Conservation (phyloP, 2,329 filamentous ascomycete genomes). For the Fusarium longipes region DNA sequence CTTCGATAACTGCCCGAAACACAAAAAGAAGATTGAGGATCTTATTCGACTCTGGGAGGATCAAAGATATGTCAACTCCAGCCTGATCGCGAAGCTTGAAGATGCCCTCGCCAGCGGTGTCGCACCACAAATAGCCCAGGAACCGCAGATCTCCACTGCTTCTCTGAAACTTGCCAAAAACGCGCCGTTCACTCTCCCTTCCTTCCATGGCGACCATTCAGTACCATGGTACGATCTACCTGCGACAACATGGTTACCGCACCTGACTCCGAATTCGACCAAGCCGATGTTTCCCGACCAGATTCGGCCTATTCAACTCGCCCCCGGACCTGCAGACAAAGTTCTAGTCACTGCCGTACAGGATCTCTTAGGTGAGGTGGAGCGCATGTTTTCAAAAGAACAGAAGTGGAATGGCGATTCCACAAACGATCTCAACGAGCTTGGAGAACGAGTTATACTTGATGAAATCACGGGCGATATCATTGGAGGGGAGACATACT, state of each 20-base stretch:
- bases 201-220: constrained; percentile 78
- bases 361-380: constrained; percentile 74
- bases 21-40: constrained; percentile 71
- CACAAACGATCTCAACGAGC: constrained; percentile 74
- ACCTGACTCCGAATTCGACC: constrained; percentile 80
- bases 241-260: constrained; percentile 82
- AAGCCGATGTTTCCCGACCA: constrained; percentile 77
- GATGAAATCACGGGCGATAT: constrained; percentile 75
- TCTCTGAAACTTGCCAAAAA: constrained; percentile 62
- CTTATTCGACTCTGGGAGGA: constrained; percentile 79
- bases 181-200: constrained; percentile 76
- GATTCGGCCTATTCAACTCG: constrained; percentile 77
- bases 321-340: constrained; percentile 74
- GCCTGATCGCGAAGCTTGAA: constrained; percentile 68
- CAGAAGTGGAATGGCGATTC: constrained; percentile 60
- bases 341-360: constrained; percentile 76
- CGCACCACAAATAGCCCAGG: constrained; percentile 37
- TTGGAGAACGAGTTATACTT: constrained; percentile 75
- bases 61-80: constrained; percentile 68
- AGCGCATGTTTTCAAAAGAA: constrained; percentile 72
- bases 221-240: constrained; percentile 85
- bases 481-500: constrained; percentile 78
- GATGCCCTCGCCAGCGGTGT: constrained; percentile 62
- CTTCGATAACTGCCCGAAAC: constrained; percentile 71
- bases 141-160: constrained; percentile 38